Evolutionary conservation across 495 filamentous ascomycete species (phyloP).

Genomic region (Daldinia decipiens): DNA sequence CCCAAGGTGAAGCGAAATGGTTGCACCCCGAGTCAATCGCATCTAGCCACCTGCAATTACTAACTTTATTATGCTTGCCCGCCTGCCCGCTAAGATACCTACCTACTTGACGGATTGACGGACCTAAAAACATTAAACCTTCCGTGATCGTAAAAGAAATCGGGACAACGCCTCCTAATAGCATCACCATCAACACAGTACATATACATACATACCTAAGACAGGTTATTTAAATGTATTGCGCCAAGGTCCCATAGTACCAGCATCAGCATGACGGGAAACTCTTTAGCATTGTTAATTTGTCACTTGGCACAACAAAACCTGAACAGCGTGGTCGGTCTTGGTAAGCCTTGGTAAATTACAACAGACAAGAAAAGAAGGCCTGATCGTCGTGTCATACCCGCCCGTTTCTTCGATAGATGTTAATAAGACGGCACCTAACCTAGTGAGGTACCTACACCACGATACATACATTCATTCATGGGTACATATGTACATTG

Average conservation of each 20-base stretch:
- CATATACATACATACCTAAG: too few relatives aligned
- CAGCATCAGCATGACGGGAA: not conserved
- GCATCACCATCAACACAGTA: too few relatives aligned
- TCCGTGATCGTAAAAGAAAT: not conserved
- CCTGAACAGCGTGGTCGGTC: slow-evolving; percentile 35
- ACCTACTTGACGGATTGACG: not conserved
- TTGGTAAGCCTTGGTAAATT: slow-evolving; percentile 42
- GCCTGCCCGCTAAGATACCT: slow-evolving; percentile 1
- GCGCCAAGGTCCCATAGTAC: not conserved
- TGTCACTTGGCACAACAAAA: slow-evolving; percentile 35
- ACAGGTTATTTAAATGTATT: too few relatives aligned
- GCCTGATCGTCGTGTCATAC: slow-evolving; percentile 37
- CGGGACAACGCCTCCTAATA: too few relatives aligned
- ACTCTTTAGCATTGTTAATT: slow-evolving; percentile 2
- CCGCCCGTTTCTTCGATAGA: not conserved
- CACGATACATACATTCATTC: slow-evolving; percentile 2
- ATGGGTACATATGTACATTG: slow-evolving; percentile 5
- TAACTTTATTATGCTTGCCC: not conserved
- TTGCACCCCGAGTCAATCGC: slow-evolving; percentile 4
- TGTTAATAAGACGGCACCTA: not conserved
- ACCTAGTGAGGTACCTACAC: not conserved
- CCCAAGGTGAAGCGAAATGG: not conserved
- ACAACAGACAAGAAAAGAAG: slow-evolving; percentile 9
- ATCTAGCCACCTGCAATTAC: not conserved
- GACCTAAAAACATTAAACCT: slow-evolving; percentile 3